Base-by-base conservation (phyloP, 2,329 filamentous ascomycete species). In the Epichloe hybrida region DNA sequence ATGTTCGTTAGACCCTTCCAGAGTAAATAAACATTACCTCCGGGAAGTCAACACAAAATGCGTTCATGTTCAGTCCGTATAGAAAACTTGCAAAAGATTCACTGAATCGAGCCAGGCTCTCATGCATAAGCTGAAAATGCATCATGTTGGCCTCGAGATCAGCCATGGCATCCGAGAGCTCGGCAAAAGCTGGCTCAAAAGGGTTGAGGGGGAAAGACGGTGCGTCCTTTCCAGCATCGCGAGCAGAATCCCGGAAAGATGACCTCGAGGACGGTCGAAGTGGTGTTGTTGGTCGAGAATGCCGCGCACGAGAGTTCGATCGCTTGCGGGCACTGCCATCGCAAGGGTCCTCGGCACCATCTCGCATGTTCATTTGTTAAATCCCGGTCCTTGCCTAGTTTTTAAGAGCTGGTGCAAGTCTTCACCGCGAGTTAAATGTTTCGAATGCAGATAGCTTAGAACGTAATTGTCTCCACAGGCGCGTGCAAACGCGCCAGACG, bases 31-130 rank as follows among this genome's bases (percentile, higher is more conserved):
- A 49, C 40, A 23, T 39, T 69, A 89, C 89, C 80, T 98, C 93
- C 0, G 89, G 87, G 57, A 96, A 98, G 66, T 98, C 93, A 35
- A 97, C 90, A 66, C 91, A 97, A 65, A 97, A 98, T 1, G 93
- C 93, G 67, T 96, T 97, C 90, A 98, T 96, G 64, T 97, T 97
- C 64, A 98, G 68, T 2, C 93, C 93, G 61, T 97, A 98, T 44
- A 98, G 70, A 61, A 98, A 97, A 59, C 85, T 88, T 1, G 89
- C 89, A 67, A 98, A 63, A 62, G 86, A 94, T 74, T 98, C 93
- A 67, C 84, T 91, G 68, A 98, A 98, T 27, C 93, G 81, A 23
- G 88, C 81, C 58, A 98, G 69, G 61, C 88, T 95, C 72, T 97
- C 91, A 63, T 98, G 89, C 83, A 98, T 94, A 55, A 96, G 72